These are phyloP conservation scores for Colletotrichum sp. DNA, from an alignment of 2,329 filamentous ascomycete species.

Conservation along the genomic window DNA sequence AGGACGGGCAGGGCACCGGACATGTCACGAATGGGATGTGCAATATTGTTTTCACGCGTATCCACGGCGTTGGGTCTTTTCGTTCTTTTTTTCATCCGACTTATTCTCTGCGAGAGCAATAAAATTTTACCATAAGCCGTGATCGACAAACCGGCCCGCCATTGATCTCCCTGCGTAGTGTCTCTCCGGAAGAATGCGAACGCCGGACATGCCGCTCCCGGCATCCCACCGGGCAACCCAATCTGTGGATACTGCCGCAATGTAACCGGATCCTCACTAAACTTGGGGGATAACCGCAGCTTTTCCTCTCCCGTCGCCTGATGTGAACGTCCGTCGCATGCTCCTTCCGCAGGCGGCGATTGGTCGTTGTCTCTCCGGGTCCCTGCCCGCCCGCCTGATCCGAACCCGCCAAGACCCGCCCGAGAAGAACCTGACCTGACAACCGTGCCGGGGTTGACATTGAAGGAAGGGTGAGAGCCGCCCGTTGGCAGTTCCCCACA, in stretches of 20 bases:
- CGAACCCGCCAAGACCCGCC: not conserved
- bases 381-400: not conserved
- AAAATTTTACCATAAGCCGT: not conserved
- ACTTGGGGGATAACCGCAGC: not conserved
- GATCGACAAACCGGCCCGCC: not conserved
- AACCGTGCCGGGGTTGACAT: not conserved
- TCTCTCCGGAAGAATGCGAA: not conserved
- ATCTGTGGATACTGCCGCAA: not conserved
- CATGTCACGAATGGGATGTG: slow-evolving; percentile 13
- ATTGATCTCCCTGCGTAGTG: not conserved
- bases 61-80: slow-evolving; percentile 13
- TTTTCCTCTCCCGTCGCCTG: not conserved
- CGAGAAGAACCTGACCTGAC: not conserved
- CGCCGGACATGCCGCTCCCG: not conserved
- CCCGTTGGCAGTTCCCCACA: not conserved
- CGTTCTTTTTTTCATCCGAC: not conserved
- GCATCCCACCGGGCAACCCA: not conserved
- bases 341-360: not conserved
- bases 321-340: not conserved
- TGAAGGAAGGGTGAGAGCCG: not conserved
- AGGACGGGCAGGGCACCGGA: not conserved
- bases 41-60: slow-evolving; percentile 1
- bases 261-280: not conserved
- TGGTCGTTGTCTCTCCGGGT: not conserved
- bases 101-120: not conserved